Evolutionary conservation across 768 basidiomycete genomes (phyloP).

Genomic region (Pleurotus citrinopileatus): DNA sequence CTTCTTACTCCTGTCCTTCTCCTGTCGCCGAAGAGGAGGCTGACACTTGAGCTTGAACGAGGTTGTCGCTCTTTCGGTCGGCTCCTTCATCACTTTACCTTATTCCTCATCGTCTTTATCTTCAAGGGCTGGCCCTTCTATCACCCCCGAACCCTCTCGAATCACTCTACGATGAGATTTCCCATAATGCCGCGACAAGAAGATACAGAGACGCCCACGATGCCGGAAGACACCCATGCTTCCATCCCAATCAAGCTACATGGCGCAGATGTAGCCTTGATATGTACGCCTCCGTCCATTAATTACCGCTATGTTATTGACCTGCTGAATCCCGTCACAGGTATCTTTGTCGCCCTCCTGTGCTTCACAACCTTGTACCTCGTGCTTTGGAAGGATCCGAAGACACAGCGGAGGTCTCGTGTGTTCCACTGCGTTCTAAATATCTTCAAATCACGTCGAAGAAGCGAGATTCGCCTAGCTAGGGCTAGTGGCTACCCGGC

Average conservation of each 20-base stretch:
- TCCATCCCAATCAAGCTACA: conserved; percentile 2
- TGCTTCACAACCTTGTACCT: conserved; percentile 6
- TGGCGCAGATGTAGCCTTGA: conserved; percentile 1
- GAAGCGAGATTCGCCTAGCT: background rate
- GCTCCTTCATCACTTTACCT: background rate
- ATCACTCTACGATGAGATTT: background rate
- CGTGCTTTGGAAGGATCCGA: conserved; percentile 1
- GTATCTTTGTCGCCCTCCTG: background rate
- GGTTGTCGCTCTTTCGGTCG: too few relatives aligned
- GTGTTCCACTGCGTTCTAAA: background rate
- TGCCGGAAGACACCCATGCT: background rate
- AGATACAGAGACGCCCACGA: background rate
- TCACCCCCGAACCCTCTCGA: background rate
- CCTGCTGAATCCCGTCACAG: background rate
- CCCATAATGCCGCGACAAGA: background rate
- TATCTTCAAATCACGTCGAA: background rate
- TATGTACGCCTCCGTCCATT: conserved; percentile 1
- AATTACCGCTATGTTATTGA: background rate
- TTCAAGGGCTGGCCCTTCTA: background rate
- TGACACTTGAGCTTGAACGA: too few relatives aligned
- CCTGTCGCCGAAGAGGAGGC: background rate
- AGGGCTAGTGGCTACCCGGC: background rate
- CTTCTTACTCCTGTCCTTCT: background rate
- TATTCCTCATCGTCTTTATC: background rate
- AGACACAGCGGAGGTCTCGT: background rate